Evolutionary conservation across 1,284 basidiomycete genomes (phyloP).

Genomic region (Pyrrhoderma noxium): DNA sequence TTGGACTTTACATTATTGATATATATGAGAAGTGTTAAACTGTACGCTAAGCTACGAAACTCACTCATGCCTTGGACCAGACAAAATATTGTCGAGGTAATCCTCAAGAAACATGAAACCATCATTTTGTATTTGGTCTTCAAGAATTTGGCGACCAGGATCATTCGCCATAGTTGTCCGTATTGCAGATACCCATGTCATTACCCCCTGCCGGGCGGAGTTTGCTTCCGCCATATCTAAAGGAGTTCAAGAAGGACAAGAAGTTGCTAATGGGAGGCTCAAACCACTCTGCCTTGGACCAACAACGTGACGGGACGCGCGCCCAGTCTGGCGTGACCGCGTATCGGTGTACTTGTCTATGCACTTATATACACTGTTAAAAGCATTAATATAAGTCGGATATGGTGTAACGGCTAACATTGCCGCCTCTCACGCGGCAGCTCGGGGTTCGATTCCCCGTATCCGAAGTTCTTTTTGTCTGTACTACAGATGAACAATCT

Average conservation of each 20-base stretch:
- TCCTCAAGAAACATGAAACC: constrained; percentile 73
- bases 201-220: constrained; percentile 24
- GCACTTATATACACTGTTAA: neutral
- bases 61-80: constrained; percentile 58
- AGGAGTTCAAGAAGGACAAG: neutral
- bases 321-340: constrained; percentile 6
- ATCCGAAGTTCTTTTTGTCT: constrained; percentile 38
- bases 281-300: neutral
- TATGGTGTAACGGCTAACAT: constrained; percentile 71
- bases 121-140: constrained; percentile 64
- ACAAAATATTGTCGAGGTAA: constrained; percentile 65
- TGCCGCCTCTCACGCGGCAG: constrained; percentile 70
- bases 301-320: no score
- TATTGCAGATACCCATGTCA: constrained; percentile 59
- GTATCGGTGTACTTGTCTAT: neutral
- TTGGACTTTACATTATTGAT: constrained; percentile 36
- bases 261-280: neutral
- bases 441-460: constrained; percentile 76
- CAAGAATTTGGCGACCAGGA: constrained; percentile 57
- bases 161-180: constrained; percentile 64
- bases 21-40: neutral
- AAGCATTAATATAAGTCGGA: constrained; percentile 30
- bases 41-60: constrained; percentile 20
- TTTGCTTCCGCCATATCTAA: constrained; percentile 8
- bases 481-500: neutral